Base-by-base conservation (phyloP, 352 stramenopile genomes). In the Pythium graminicola region DNA sequence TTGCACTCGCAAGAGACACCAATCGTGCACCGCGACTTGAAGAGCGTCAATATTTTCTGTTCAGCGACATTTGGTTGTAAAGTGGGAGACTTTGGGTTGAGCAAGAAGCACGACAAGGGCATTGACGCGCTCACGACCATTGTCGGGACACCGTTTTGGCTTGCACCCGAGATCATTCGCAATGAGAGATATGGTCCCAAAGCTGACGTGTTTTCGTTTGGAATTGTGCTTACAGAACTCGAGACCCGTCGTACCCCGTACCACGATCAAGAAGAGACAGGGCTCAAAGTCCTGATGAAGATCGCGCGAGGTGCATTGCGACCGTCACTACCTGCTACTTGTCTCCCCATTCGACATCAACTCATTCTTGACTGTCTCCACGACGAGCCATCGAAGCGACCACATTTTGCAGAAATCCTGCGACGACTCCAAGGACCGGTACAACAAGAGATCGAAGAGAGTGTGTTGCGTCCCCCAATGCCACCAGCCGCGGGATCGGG, bases 11-110 rank as follows among this genome's bases (percentile, higher is more conserved):
- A 90, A 44, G 81, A 94, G 48, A 72, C 69, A 9, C 80, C 82
- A 9, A 79, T 95, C 32, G 81, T 95, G 19, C 84, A 95, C 39
- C 81, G 84, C 19, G 84, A 95, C 57, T 59, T 95, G 28, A 95
- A 95, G 67, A 92, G 80, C 47, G 84, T 95, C 46, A 95, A 95
- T 50, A 81, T 95, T 32, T 68, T 95, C 10, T 95, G 84, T 51
- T 95, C 84, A 16, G 80, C 77, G 22, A 95, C 84, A 13, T 95
- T 83, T 50, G 84, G 84, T 40, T 95, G 84, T 55, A 95, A 95
- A 64, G 84, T 95, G 16, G 80, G 78, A 27, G 84, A 95, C 55
- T 95, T 95, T 69, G 84, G 84, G 0, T 71, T 95, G 16, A 93
- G 81, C 68, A 68, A 80, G 1, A 67, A 81, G 17, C 89, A 91